Conservation (phyloP, 768 basidiomycete species). For the Boletus tylopilopsis region DNA sequence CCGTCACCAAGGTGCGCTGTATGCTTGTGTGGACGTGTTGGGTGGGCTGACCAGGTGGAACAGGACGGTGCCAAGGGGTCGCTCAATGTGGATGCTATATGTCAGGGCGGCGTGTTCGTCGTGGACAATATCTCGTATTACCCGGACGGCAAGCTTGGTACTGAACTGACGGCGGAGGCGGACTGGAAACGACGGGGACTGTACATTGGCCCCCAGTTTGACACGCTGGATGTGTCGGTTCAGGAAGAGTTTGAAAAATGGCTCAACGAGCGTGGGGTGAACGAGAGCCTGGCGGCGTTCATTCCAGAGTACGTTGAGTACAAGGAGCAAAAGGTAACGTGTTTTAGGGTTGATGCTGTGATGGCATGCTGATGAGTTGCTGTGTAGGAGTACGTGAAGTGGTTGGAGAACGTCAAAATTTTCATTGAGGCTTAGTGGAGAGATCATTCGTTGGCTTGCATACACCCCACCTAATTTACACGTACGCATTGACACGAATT, state of each 20-base stretch:
- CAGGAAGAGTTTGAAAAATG: slow-evolving; percentile 92
- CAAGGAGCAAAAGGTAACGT: slow-evolving; percentile 94
- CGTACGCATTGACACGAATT: slow-evolving; percentile 2
- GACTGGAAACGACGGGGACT: slow-evolving; percentile 91
- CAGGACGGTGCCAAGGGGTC: slow-evolving; percentile 58
- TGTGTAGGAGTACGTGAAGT: slow-evolving; percentile 82
- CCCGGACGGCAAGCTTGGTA: slow-evolving; percentile 63
- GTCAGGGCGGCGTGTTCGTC: slow-evolving; percentile 77
- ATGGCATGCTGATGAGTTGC: slow-evolving; percentile 2
- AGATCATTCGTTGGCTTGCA: background rate
- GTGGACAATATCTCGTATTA: slow-evolving; percentile 91
- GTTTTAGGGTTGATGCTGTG: slow-evolving; percentile 7
- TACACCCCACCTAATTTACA: slow-evolving; percentile 5
- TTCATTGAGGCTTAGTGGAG: slow-evolving; percentile 65
- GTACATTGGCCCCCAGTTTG: slow-evolving; percentile 94
- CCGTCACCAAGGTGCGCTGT: slow-evolving; percentile 72
- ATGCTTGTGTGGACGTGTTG: background rate
- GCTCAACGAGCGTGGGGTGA: slow-evolving; percentile 86
- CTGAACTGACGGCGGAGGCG: slow-evolving; percentile 78
- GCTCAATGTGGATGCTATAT: slow-evolving; percentile 72
- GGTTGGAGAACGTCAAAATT: slow-evolving; percentile 77
- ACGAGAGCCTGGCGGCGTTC: slow-evolving; percentile 78
- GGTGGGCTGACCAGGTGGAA: background rate
- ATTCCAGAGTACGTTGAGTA: slow-evolving; percentile 82
- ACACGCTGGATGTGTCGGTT: slow-evolving; percentile 79